These are phyloP conservation scores for Ophiognomonia clavigignenti-juglandacearum DNA, from an alignment of 2,329 filamentous ascomycete species.

Conservation along the genomic window DNA sequence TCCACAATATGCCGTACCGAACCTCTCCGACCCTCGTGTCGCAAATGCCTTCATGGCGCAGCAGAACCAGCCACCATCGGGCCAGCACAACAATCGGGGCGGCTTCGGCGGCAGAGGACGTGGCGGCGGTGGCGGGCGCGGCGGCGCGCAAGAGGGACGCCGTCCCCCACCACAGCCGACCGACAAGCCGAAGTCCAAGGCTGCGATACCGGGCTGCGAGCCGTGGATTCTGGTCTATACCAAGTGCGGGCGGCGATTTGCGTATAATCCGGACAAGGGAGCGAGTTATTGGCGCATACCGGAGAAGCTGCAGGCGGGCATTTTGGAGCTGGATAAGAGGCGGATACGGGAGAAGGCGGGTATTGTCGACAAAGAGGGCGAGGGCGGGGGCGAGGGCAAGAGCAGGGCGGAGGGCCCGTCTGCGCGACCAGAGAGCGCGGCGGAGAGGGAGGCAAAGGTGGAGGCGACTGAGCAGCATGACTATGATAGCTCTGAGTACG, in stretches of 20 bases:
- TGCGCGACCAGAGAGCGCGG: slow-evolving; percentile 8
- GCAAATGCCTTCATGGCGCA: slow-evolving; percentile 59
- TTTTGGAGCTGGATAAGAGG: slow-evolving; percentile 67
- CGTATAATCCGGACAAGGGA: slow-evolving; percentile 80
- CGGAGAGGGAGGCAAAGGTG: slow-evolving; percentile 23
- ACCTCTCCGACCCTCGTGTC: slow-evolving; percentile 49
- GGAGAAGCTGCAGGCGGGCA: slow-evolving; percentile 75
- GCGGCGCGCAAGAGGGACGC: slow-evolving; percentile 47
- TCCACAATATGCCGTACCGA: slow-evolving; percentile 36
- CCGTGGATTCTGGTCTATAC: slow-evolving; percentile 94
- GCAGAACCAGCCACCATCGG: slow-evolving; percentile 36
- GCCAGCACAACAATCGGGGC: slow-evolving; percentile 31
- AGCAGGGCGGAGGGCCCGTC: slow-evolving; percentile 1
- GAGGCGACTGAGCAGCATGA: slow-evolving; percentile 31
- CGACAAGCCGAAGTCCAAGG: slow-evolving; percentile 78
- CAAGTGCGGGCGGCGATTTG: slow-evolving; percentile 82
- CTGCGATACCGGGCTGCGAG: slow-evolving; percentile 72
- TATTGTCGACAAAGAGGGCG: slow-evolving; percentile 15
- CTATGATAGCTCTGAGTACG: slow-evolving; percentile 68
- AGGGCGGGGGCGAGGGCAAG: slow-evolving; percentile 14
- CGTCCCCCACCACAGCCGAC: slow-evolving; percentile 62
- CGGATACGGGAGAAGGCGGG: slow-evolving; percentile 56
- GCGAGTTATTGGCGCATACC: slow-evolving; percentile 96
- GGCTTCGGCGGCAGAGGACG: slow-evolving; percentile 18
- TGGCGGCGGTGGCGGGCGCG: slow-evolving; percentile 27